These are phyloP conservation scores for Phytophthora pinifolia DNA, from an alignment of 352 stramenopile species.

Conservation along the genomic window DNA sequence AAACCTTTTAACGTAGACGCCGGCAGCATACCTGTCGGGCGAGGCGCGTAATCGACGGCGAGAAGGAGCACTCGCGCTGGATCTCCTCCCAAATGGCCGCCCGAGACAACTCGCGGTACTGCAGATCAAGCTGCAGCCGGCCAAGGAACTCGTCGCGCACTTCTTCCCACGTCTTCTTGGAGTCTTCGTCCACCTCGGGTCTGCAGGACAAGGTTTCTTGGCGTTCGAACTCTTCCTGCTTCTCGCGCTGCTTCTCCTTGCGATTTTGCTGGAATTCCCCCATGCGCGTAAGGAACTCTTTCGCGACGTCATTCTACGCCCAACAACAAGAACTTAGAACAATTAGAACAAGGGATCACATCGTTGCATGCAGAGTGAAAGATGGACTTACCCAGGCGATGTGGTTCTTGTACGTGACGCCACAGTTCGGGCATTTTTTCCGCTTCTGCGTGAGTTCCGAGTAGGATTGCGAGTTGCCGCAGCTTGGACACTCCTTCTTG, in stretches of 20 bases:
- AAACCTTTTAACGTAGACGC: not conserved
- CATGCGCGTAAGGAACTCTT: conserved; percentile 69
- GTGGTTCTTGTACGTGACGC: conserved; percentile 61
- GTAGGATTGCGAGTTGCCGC: conserved; percentile 74
- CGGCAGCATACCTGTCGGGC: conserved; percentile 27
- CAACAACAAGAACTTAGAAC: conserved; percentile 1
- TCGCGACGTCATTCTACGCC: conserved; percentile 49
- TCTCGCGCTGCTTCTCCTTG: conserved; percentile 16
- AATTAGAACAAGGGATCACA: too few species aligned
- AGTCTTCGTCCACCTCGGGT: conserved; percentile 9
- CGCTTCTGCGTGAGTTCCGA: conserved; percentile 77
- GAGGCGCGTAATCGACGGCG: conserved; percentile 48
- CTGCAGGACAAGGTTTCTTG: conserved; percentile 16
- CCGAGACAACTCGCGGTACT: conserved; percentile 50
- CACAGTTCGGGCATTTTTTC: conserved; percentile 81
- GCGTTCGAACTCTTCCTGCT: conserved; percentile 17
- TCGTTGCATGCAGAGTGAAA: not conserved
- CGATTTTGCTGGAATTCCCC: conserved; percentile 32
- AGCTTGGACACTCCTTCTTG: conserved; percentile 81
- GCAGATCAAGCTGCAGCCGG: conserved; percentile 60
- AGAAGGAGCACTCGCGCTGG: conserved; percentile 57
- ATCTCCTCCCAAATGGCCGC: conserved; percentile 54
- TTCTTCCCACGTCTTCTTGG: conserved; percentile 43
- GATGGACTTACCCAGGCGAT: conserved; percentile 57
- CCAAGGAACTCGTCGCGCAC: conserved; percentile 67